Conservation (phyloP, 345 rosid genomes). For the Eucalyptus cladocalyx region DNA sequence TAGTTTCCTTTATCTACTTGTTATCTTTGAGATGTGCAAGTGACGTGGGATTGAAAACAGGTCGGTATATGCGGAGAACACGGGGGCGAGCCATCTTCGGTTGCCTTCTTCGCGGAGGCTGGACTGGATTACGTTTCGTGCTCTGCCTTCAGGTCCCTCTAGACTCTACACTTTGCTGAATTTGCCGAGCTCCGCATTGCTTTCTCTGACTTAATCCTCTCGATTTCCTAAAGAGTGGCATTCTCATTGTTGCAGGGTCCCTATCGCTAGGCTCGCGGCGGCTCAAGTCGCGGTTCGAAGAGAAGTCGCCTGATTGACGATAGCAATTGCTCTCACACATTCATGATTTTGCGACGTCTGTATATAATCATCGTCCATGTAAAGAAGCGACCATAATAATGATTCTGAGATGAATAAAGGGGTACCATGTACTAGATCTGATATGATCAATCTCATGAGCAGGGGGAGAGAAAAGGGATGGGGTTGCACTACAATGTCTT, state of each 20-base stretch:
- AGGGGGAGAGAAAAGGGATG: background rate
- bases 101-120: conserved; percentile 76
- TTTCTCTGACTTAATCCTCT: background rate
- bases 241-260: conserved; percentile 33
- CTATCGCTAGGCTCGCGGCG: conserved; percentile 93
- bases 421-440: background rate
- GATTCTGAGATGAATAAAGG: background rate
- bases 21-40: background rate
- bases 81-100: conserved; percentile 96
- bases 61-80: conserved; percentile 98
- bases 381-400: background rate
- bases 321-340: background rate
- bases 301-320: background rate
- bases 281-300: conserved; percentile 63
- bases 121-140: conserved; percentile 97
- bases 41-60: conserved; percentile 13
- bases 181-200: background rate
- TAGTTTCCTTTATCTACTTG: background rate
- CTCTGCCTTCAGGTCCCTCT: conserved; percentile 80
- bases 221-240: background rate
- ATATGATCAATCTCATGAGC: background rate
- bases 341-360: background rate
- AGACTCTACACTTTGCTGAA: background rate
- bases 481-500: background rate
- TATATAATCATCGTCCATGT: background rate